Evolutionary conservation across 192 early-diverging fungal genomes (phyloP), one percentile per base, ranked within the genome.

Genomic region (Coemansia sp.): DNA sequence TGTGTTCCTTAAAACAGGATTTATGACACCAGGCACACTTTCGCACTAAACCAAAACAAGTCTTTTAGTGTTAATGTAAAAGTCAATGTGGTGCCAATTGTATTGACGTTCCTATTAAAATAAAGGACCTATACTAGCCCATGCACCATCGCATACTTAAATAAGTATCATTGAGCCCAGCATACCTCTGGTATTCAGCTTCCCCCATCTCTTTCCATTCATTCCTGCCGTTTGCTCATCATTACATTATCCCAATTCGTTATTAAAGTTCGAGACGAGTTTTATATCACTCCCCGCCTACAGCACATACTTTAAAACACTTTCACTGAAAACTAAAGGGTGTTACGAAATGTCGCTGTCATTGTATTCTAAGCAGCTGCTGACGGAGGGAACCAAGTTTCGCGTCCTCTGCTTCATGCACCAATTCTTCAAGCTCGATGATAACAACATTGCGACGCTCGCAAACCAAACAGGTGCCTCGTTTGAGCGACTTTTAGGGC

Each of bases 341-440:
- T 11, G 13, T 25, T 7, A 15, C 19, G 9, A 33, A 52, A 65
- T 71, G 69, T 60, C 54, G 0, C 34, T 46, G 11, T 5, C 11
- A 10, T 3, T 59, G 42, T 61, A 61, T 50, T 59, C 73, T 20
- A 69, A 65, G 50, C 66, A 75, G 11, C 15, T 69, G 11, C 55
- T 76, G 35, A 60, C 64, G 8, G 66, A 69, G 38, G 53, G 34
- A 14, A 63, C 70, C 50, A 78, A 78, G 60, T 63, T 73, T 35
- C 63, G 70, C 14, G 68, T 78, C 11, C 49, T 78, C 25, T 61
- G 62, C 32, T 32, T 69, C 11, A 78, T 78, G 75, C 73, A 66
- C 33, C 61, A 59, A 34, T 52, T 69, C 55, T 78, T 73, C 55
- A 40, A n/a, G 4, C 45, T 73, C 9, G 66, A 65, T 6, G 50